Conservation (phyloP, 306 rosid species). For the Cicer arietinum region DNA sequence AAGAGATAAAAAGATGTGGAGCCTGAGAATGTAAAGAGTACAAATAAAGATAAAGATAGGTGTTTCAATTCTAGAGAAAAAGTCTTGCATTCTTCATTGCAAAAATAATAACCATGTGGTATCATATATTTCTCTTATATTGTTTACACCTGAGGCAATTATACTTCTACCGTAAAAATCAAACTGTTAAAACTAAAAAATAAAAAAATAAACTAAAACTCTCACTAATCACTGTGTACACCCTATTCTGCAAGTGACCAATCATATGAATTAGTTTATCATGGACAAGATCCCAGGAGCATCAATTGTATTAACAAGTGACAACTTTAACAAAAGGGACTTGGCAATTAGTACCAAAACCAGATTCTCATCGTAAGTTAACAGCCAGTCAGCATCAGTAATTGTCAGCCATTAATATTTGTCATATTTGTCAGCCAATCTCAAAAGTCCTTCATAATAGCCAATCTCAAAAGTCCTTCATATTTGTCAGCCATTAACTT, state of each 20-base stretch:
- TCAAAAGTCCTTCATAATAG: not conserved
- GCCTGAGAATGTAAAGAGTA: too few species aligned
- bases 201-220: not conserved
- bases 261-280: not conserved
- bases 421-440: too few species aligned
- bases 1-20: too few species aligned
- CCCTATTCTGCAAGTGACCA: not conserved
- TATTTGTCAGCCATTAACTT: not conserved
- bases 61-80: not conserved
- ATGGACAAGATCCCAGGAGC: not conserved
- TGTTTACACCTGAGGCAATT: conserved; percentile 9
- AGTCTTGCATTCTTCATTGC: not conserved
- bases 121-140: not conserved
- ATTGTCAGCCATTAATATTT: not conserved
- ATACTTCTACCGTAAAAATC: not conserved
- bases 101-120: not conserved
- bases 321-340: not conserved
- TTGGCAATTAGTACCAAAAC: not conserved
- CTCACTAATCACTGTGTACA: not conserved
- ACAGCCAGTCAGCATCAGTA: not conserved
- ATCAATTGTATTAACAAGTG: not conserved
- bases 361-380: not conserved
- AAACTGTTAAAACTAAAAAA: too few species aligned
- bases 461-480: not conserved
- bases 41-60: too few species aligned